Evolutionary conservation across 208 protist species (phyloP), one percentile per base, ranked within the genome.

Genomic region (Trypanosomatidae sp.): DNA sequence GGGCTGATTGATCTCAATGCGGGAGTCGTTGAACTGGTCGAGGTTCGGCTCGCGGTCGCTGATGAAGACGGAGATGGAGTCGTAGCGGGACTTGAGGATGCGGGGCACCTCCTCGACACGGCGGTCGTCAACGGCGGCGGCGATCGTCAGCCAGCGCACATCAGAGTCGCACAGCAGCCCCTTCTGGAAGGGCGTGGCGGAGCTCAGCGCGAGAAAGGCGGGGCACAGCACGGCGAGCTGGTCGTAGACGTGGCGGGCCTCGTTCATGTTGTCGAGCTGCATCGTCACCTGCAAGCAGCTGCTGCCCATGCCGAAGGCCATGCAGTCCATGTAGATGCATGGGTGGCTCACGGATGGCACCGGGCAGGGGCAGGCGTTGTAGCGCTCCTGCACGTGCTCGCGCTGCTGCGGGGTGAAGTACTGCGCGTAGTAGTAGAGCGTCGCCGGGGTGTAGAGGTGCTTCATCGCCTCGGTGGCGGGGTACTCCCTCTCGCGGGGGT

Each of bases 241-340:
- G 80, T 99, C 98, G 75, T 99, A 99, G 0, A 99, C 86, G 66
- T 95, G 67, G 47, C 99, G 90, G 1, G 98, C 98, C 78, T 99
- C 89, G 28, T 86, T 64, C 2, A 99, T 86, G 75, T 98, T 88
- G 41, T 84, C 68, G 7, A 98, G 84, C 82, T 99, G 98, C 81
- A 99, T 99, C 33, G 99, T 99, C 13, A 98, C 89, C 85, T 99
- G 99, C n/a, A 99, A 80, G 71, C 98, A 99, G 80, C 92, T 98
- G 76, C 78, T 88, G 41, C 99, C 99, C 99, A 99, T 99, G 53
- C 99, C 99, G 82, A 99, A 99, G 3, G 95, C 98, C 99, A 99
- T 99, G 80, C 98, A 98, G 82, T 99, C 99, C 98, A 99, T 99
- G 81, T 99, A 99, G 58, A 99, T 98, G 71, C 88, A 97, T 5